Conservation (phyloP, 1,139 yeast genomes). For the Nakaseomyces kungkrabaensis region DNA sequence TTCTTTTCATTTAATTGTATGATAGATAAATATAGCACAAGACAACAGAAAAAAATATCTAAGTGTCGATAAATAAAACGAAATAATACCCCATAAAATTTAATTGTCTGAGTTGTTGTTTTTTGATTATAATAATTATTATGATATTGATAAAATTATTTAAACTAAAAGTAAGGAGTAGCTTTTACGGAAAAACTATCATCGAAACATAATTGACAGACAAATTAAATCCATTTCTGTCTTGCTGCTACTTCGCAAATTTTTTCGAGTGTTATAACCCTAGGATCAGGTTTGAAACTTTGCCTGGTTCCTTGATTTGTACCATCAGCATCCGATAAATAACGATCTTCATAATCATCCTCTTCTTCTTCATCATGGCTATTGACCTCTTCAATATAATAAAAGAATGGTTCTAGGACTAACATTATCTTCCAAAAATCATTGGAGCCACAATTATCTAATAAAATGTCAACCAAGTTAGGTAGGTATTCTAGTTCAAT, state of each 20-base stretch:
- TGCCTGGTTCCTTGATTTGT: constrained; percentile 9
- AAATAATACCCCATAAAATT: too few species aligned
- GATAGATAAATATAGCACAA: neutral
- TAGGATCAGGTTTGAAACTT: constrained; percentile 26
- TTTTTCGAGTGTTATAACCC: constrained; percentile 29
- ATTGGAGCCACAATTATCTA: constrained; percentile 23
- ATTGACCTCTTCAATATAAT: constrained; percentile 28
- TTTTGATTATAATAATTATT: neutral
- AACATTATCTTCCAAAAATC: constrained; percentile 29
- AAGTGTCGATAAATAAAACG: too few species aligned
- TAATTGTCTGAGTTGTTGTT: too few species aligned
- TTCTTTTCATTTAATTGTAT: neutral
- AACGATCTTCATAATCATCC: constrained; percentile 6
- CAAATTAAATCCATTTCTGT: constrained; percentile 28
- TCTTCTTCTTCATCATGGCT: constrained; percentile 21
- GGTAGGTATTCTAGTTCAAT: constrained; percentile 30
- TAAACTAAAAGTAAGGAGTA: too few species aligned
- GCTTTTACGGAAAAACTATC: too few species aligned
- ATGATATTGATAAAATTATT: too few species aligned
- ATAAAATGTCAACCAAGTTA: constrained; percentile 25
- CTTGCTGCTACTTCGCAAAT: constrained; percentile 30
- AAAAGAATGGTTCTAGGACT: constrained; percentile 29
- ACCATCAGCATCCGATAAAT: constrained; percentile 6
- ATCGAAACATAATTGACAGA: too few species aligned
- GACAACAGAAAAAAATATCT: too few species aligned